Evolutionary conservation across 257 asterid species (phyloP), one percentile per base, ranked within the genome.

Genomic region (Nicotiana paniculata): DNA sequence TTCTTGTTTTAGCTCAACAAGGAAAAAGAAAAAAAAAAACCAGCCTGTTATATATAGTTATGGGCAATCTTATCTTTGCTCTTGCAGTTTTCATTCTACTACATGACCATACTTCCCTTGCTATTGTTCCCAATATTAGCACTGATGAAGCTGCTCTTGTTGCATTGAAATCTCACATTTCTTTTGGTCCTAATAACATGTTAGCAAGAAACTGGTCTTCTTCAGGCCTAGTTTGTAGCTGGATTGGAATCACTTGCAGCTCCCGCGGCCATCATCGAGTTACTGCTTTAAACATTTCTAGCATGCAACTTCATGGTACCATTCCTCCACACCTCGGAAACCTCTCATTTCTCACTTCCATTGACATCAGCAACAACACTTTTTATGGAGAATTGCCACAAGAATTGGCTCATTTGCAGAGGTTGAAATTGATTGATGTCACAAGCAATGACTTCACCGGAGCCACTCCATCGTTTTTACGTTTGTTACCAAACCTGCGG

Each of bases 201-300:
- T 35, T 68, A 17, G 4, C 2, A 3, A 68, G 54, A 2, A 68
- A 68, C 32, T 68, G 32, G 77, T 33, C 77, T 68, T 68, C 77
- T 68, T 68, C 55, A 0, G 2, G 0, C 55, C 54, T 28, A 1
- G 26, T 68, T 35, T 68, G 76, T 8, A 68, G 76, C 54, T 68
- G 30, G 76, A 68, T 68, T 1, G 76, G 76, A 68, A 68, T 68
- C 76, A 68, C 76, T 1, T 68, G 76, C 76, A 68, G 54, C 76
- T 8, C 76, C 2, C 76, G 54, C 30, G 30, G 30, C 3, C 2
- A 68, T 9, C 7, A 8, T 1, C 28, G 53, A 35, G 53, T 67
- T 51, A 67, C 53, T 16, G 53, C 53, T 35, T 68, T 68, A 68
- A 16, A 68, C 76, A 68, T 68, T 68, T 68, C 76, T 68, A 18